Percentiles rank a stretch among this genome's conserved stretches.
phyloP scores from a whole-genome alignment of 306 rosid genomes.

The Castanopsis chinensis region DNA sequence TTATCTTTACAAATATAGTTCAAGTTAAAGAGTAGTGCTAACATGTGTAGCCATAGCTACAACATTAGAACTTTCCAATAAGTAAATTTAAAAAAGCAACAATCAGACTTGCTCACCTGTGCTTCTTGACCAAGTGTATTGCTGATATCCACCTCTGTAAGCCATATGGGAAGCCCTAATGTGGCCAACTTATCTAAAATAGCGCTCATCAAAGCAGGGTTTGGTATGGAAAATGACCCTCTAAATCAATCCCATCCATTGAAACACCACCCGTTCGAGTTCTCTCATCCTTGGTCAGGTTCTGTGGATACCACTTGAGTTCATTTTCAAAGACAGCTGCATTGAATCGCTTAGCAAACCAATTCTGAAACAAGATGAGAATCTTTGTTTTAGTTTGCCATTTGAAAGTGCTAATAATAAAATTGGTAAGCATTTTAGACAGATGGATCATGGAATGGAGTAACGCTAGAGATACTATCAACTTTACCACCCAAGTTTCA shows the following conservation, averaged over 20 bases:
- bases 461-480: no score
- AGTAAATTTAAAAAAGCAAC: neutral
- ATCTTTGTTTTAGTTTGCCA: no score
- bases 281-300: conserved; percentile 54
- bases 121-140: conserved; percentile 43
- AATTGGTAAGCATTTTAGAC: no score
- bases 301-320: no score
- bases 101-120: conserved; percentile 48
- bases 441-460: no score
- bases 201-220: conserved; percentile 77
- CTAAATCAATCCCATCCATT: conserved; percentile 91
- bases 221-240: conserved; percentile 78
- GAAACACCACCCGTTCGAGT: conserved; percentile 49
- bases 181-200: conserved; percentile 83
- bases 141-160: conserved; percentile 92
- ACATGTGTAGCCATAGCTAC: neutral
- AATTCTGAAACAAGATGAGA: no score
- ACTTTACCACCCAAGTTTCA: no score
- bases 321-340: no score
- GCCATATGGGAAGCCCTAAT: conserved; percentile 79
- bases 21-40: no score
- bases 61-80: neutral
- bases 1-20: no score
- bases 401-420: no score
- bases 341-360: no score